A percentile compares a stretch with the other conserved stretches of the same genome.
Evolutionary conservation across 257 asterid species (phyloP).

Genomic region (Ligustrum vulgare): DNA sequence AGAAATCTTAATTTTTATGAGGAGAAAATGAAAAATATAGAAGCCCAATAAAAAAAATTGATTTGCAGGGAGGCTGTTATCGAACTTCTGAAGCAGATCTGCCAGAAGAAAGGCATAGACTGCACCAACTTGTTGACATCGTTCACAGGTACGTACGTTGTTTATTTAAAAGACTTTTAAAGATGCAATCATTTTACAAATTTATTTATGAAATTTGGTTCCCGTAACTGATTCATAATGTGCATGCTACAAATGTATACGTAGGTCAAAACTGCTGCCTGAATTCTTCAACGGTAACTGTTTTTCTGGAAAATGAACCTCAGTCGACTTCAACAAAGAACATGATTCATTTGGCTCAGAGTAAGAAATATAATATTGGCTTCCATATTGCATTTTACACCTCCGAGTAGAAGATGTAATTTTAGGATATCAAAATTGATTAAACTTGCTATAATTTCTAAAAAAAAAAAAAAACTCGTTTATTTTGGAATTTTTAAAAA

Average conservation of each 20-base stretch:
- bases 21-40: no score
- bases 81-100: constrained; percentile 25
- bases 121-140: constrained; percentile 36
- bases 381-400: no score
- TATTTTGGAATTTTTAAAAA: no score
- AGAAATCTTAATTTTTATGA: no score
- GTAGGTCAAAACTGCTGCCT: constrained; percentile 43
- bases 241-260: not conserved
- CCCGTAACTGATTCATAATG: not conserved
- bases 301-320: constrained; percentile 37
- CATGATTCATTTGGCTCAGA: constrained; percentile 49
- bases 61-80: constrained; percentile 31
- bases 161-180: not conserved
- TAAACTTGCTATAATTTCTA: no score
- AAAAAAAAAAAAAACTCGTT: no score
- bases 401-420: no score
- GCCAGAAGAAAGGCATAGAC: constrained; percentile 25
- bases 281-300: constrained; percentile 23
- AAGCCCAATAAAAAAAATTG: no score
- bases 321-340: constrained; percentile 52
- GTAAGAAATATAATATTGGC: constrained; percentile 24
- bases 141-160: constrained; percentile 31
- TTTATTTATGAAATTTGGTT: not conserved
- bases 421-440: no score
- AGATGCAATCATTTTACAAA: not conserved